Conservation (phyloP, 768 basidiomycete genomes). For the Coprinopsis cinerea region DNA sequence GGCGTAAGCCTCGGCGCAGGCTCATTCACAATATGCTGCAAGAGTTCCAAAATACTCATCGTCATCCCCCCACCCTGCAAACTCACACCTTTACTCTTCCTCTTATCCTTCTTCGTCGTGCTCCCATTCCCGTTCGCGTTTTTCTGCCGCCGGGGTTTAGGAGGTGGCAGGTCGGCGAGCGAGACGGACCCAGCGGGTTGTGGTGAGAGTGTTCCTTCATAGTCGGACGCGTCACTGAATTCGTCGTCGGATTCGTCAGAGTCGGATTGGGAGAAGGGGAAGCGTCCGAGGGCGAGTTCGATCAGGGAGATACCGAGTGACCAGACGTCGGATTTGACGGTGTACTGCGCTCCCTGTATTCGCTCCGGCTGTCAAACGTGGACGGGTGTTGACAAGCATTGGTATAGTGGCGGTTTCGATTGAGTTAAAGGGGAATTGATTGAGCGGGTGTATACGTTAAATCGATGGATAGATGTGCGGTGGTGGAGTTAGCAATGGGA, state of each 20-base stretch:
- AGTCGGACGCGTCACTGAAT: slow-evolving; percentile 45
- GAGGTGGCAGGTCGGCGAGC: slow-evolving; percentile 32
- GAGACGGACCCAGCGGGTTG: slow-evolving; percentile 51
- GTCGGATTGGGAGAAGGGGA: slow-evolving; percentile 84
- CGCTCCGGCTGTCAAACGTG: slow-evolving; percentile 79
- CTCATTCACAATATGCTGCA: slow-evolving; percentile 99
- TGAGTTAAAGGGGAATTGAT: too few species aligned
- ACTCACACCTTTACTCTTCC: slow-evolving; percentile 89
- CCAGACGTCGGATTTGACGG: slow-evolving; percentile 99
- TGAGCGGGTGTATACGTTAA: too few species aligned
- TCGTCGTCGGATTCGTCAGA: slow-evolving; percentile 42
- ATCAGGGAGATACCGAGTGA: slow-evolving; percentile 95
- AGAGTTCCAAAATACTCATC: slow-evolving; percentile 94
- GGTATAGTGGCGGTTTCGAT: too few species aligned
- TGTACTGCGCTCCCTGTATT: slow-evolving; percentile 97
- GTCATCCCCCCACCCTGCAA: slow-evolving; percentile 94
- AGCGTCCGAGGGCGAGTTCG: slow-evolving; percentile 93
- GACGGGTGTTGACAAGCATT: slow-evolving; percentile 5
- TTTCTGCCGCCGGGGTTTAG: slow-evolving; percentile 24
- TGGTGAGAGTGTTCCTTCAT: slow-evolving; percentile 77
- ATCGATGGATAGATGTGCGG: too few species aligned
- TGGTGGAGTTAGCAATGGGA: too few species aligned
- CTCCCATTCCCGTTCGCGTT: slow-evolving; percentile 32
- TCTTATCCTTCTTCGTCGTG: slow-evolving; percentile 60
- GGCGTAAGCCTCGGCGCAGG: slow-evolving; percentile 85